These are phyloP conservation scores for Penicillium herquei DNA, from an alignment of 495 filamentous ascomycete species.

Conservation along the genomic window DNA sequence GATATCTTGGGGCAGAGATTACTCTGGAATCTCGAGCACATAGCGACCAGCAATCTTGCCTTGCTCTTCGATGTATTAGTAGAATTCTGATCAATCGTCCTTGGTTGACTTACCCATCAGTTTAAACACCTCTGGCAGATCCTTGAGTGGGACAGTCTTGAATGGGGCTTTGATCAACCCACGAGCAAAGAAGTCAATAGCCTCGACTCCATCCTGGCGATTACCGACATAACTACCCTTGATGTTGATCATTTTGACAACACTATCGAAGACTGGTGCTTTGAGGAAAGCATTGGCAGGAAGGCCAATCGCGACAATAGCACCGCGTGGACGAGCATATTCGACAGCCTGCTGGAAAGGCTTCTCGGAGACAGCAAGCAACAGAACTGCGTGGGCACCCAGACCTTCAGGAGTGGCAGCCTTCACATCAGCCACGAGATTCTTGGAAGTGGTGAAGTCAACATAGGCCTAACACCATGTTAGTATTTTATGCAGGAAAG, in stretches of 20 bases:
- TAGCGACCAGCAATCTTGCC: slow-evolving; percentile 85
- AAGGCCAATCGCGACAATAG: slow-evolving; percentile 81
- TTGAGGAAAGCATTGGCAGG: slow-evolving; percentile 74
- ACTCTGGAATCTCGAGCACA: slow-evolving; percentile 71
- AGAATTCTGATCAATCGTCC: neutral
- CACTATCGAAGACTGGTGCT: slow-evolving; percentile 82
- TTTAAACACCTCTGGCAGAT: slow-evolving; percentile 75
- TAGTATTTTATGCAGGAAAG: neutral
- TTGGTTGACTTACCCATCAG: slow-evolving; percentile 53
- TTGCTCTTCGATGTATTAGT: slow-evolving; percentile 40
- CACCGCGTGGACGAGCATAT: slow-evolving; percentile 77
- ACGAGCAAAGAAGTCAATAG: slow-evolving; percentile 80
- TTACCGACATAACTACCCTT: slow-evolving; percentile 93
- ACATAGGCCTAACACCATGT: slow-evolving; percentile 51
- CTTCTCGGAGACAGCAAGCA: slow-evolving; percentile 81
- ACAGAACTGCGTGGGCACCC: slow-evolving; percentile 83
- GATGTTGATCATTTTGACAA: slow-evolving; percentile 87
- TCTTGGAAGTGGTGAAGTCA: slow-evolving; percentile 70
- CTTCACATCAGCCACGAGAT: slow-evolving; percentile 83
- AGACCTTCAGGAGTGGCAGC: slow-evolving; percentile 71
- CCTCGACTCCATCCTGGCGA: slow-evolving; percentile 78
- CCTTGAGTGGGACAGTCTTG: slow-evolving; percentile 75
- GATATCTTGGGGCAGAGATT: neutral
- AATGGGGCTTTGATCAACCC: slow-evolving; percentile 84
- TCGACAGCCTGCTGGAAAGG: slow-evolving; percentile 92